Percentiles rank a stretch among this genome's conserved stretches.
These are phyloP conservation scores for Aspergillus panamensis DNA, from an alignment of 495 filamentous ascomycete genomes.

Conservation along the genomic window DNA sequence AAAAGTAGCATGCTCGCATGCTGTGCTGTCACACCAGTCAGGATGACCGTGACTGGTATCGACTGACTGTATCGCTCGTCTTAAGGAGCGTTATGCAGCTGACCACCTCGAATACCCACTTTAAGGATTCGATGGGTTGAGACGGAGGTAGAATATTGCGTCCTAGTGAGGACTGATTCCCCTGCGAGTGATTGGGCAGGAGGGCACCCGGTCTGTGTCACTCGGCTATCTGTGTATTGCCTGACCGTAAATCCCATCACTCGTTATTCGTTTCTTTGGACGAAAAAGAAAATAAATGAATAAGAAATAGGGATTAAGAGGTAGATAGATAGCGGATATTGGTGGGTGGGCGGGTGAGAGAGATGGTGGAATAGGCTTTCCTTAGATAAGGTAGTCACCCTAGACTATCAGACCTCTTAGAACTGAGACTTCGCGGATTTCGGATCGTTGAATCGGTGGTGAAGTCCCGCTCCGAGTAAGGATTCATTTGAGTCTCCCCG, in stretches of 20 bases:
- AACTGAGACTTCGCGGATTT: neutral
- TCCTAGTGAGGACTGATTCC: neutral
- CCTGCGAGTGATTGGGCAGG: neutral
- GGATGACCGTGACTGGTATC: no score
- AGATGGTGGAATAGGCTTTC: neutral
- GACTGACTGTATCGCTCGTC: no score
- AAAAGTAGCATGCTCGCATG: no score
- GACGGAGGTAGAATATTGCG: no score
- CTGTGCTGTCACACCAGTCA: no score
- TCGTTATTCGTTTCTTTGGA: conserved; percentile 4
- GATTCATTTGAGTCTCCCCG: conserved; percentile 31
- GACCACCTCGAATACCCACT: no score
- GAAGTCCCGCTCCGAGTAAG: conserved; percentile 11
- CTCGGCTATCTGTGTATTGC: neutral
- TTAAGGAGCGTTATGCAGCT: no score
- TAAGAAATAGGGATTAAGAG: neutral
- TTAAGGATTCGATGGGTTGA: neutral
- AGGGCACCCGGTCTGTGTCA: neutral
- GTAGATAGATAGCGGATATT: neutral
- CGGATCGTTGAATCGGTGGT: conserved; percentile 2
- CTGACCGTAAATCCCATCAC: conserved; percentile 1
- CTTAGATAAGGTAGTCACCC: neutral
- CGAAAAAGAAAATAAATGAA: neutral
- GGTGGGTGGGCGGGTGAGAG: neutral
- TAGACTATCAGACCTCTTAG: neutral